Evolutionary conservation across 352 stramenopile genomes (phyloP), one percentile per base, ranked within the genome.

Genomic region (Phytophthora agathidicida): DNA sequence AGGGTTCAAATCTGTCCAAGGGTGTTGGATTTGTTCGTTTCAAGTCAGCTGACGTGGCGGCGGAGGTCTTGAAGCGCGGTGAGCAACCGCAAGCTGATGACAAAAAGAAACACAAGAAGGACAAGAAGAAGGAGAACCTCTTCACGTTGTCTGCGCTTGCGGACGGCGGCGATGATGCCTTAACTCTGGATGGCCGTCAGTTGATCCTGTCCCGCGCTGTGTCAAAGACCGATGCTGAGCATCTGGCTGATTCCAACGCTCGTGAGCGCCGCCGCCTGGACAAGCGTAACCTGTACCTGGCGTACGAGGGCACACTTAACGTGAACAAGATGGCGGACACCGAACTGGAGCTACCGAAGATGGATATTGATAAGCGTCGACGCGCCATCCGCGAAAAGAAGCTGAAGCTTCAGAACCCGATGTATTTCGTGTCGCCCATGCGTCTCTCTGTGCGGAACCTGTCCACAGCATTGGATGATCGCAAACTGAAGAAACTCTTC

Each of bases 361-460:
- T 86, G 64, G 96, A 99, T 68, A 94, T 98, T 54, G 84, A 97
- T 30, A 99, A 99, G 71, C 84, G 96, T 30, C 86, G 94, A 35
- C 75, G 83, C 22, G 94, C 94, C 2, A 90, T 97, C 57, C 78
- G 89, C 31, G 96, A 99, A 55, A 99, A 99, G 77, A 98, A 96
- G 68, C 86, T 93, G 28, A 99, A 99, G 75, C 81, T 99, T 23
- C 94, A 97, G 64, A 98, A 97, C 57, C 96, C 96, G 6, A 80
- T 98, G 35, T 99, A 98, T 67, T 99, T 99, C 60, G 96, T 99
- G 48, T 98, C 96, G 64, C 96, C 96, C 2, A 69, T 88, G 60
- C 88, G 96, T 52, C 77, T 99, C 5, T 97, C 88, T 48, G 88
- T 99, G 54, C 84, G 96, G 33, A 99, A 99, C 71, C 55, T 99